These are phyloP conservation scores for Mucuna pruriens DNA, from an alignment of 306 rosid species.

Conservation along the genomic window DNA sequence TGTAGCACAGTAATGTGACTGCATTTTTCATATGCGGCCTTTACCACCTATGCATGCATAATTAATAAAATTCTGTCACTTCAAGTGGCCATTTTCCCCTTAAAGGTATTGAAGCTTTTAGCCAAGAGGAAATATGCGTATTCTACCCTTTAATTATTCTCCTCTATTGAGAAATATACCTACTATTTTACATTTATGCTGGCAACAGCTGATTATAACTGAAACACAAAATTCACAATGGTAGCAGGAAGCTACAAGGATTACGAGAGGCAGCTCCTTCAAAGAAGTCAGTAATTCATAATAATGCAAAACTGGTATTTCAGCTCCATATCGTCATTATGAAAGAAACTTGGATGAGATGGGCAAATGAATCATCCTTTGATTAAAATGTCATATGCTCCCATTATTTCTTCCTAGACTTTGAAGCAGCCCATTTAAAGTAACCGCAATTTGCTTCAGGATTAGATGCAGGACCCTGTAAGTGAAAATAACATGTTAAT, in stretches of 20 bases:
- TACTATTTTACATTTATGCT: not conserved
- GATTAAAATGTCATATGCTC: not conserved
- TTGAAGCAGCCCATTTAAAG: slow-evolving; percentile 92
- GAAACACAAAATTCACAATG: not conserved
- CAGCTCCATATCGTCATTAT: slow-evolving; percentile 10
- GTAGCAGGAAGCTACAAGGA: slow-evolving; percentile 1
- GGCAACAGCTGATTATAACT: slow-evolving; percentile 2
- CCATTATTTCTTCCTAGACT: slow-evolving; percentile 62
- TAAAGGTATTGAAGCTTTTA: not conserved
- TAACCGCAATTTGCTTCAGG: slow-evolving; percentile 92
- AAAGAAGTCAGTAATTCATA: not conserved
- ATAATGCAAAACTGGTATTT: slow-evolving; percentile 17
- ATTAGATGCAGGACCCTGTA: slow-evolving; percentile 88
- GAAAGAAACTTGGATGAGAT: not conserved
- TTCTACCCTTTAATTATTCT: not conserved
- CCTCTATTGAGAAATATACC: not conserved
- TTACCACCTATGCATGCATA: not conserved
- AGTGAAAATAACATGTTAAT: slow-evolving; percentile 31
- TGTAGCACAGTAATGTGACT: not conserved
- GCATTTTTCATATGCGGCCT: not conserved
- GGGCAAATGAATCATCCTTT: not conserved
- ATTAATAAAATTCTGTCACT: not conserved
- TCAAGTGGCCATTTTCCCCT: not conserved
- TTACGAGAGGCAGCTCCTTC: slow-evolving; percentile 18
- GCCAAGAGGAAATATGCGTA: not conserved